These are phyloP conservation scores for Rhododendron molle DNA, from an alignment of 148 eudicot genomes.

Conservation along the genomic window DNA sequence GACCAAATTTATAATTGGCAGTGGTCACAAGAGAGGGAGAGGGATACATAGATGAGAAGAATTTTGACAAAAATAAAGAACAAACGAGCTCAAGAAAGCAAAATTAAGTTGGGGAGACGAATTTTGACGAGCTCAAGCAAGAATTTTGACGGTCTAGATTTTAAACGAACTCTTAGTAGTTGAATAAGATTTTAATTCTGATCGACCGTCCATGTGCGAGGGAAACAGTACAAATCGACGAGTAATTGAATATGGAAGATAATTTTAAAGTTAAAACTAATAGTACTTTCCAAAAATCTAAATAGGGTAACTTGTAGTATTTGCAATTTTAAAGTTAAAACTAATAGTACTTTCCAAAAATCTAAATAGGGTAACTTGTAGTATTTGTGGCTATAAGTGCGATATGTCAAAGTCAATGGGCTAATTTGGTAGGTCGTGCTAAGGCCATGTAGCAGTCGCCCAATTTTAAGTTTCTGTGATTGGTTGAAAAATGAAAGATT, in stretches of 20 bases:
- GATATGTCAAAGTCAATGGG: neutral
- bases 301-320: neutral
- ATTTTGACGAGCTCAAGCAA: too few species aligned
- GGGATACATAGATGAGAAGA: too few species aligned
- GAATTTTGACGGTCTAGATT: too few species aligned
- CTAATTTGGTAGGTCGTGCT: neutral
- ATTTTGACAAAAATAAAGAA: too few species aligned
- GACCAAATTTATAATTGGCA: neutral
- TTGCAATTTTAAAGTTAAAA: too few species aligned
- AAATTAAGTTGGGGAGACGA: neutral
- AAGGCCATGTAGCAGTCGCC: neutral
- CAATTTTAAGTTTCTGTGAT: too few species aligned
- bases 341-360: neutral
- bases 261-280: neutral
- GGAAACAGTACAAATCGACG: neutral
- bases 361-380: neutral
- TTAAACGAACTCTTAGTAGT: too few species aligned
- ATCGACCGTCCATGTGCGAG: too few species aligned
- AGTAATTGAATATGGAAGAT: neutral
- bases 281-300: neutral
- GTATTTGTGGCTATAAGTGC: neutral
- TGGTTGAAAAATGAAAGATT: too few species aligned
- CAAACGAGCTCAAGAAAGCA: neutral
- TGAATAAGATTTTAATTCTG: too few species aligned
- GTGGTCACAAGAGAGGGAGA: neutral